A percentile compares a stretch with the other conserved stretches of the same genome.
These are phyloP conservation scores for Cryptosporidium meleagridis DNA, from an alignment of 169 alveolate species.

Conservation along the genomic window DNA sequence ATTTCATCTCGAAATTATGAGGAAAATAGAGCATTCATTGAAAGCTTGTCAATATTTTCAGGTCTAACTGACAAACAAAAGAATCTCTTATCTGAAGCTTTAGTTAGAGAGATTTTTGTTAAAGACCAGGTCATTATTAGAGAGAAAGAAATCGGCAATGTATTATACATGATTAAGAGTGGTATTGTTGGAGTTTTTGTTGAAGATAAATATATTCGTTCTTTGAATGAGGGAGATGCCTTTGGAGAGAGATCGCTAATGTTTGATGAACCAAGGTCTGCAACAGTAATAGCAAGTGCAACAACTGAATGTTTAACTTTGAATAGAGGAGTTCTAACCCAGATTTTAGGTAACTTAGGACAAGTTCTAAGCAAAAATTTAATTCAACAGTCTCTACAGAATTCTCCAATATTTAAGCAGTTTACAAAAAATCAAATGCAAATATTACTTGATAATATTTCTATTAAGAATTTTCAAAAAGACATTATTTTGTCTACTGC, in stretches of 20 bases:
- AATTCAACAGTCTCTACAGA: slow-evolving; percentile 78
- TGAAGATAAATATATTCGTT: slow-evolving; percentile 81
- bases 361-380: slow-evolving; percentile 82
- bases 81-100: slow-evolving; percentile 89
- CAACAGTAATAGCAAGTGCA: slow-evolving; percentile 90
- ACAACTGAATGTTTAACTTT: slow-evolving; percentile 87
- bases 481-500: background rate
- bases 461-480: slow-evolving; percentile 9
- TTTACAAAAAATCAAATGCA: slow-evolving; percentile 79
- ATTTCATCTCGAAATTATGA: slow-evolving; percentile 89
- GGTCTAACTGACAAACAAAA: slow-evolving; percentile 90
- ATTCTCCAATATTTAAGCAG: slow-evolving; percentile 85
- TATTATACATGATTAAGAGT: slow-evolving; percentile 88
- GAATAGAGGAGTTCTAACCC: slow-evolving; percentile 83
- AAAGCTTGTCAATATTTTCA: slow-evolving; percentile 89
- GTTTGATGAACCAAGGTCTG: slow-evolving; percentile 92
- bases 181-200: slow-evolving; percentile 90
- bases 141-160: slow-evolving; percentile 93
- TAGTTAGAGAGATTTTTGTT: slow-evolving; percentile 85
- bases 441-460: slow-evolving; percentile 24
- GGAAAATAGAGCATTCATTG: slow-evolving; percentile 89
- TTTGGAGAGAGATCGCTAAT: slow-evolving; percentile 94
- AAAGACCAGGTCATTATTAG: slow-evolving; percentile 88
- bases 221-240: slow-evolving; percentile 87
- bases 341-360: slow-evolving; percentile 88